Evolutionary conservation across 2,329 filamentous ascomycete genomes (phyloP), one percentile per base, ranked within the genome.

Genomic region (Clathrospora elynae): DNA sequence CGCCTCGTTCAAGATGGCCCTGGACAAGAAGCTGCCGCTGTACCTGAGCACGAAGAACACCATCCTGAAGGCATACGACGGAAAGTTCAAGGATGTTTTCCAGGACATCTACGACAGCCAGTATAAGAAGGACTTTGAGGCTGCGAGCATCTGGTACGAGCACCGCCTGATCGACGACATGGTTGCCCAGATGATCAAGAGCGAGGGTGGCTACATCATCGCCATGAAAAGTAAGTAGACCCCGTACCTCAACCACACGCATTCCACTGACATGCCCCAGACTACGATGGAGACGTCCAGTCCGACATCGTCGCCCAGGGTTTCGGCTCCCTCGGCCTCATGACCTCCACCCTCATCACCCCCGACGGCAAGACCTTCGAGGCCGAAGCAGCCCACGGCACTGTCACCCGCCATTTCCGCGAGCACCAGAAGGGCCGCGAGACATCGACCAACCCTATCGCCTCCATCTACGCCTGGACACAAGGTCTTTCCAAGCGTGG

Each of bases 1-100:
- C 71, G 88, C 93, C 52, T 91, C 86, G 60, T 97, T 99, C 84
- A 95, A 96, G 84, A 83, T 96, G 59, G 92, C 93, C 22, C 77
- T 97, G 31, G 79, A 83, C 73, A 93, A 96, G 82, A 79, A 79
- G 53, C 78, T 95, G 57, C 93, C 93, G n/a, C 80, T 99, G 66
- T 99, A 97, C 80, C 95, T 97, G 92, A 96, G 90, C 82, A 99
- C 93, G 75, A 99, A 99, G 87, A 97, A 97, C 82, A 99, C 93
- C 61, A 99, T 99, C 64, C 79, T 99, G 61, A 99, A 99, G 82
- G 92, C 91, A 74, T 99, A 99, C 76, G 93, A 99, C 70, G 93
- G 93, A 38, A 84, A 88, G 64, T 99, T 99, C 84, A 97, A 97
- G 85, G 93, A 99, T 69, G 95, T 97, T 73, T 99, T 99, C 84